Evolutionary conservation across 1,284 basidiomycete genomes (phyloP).

Genomic region (Heimioporus retisporus): DNA sequence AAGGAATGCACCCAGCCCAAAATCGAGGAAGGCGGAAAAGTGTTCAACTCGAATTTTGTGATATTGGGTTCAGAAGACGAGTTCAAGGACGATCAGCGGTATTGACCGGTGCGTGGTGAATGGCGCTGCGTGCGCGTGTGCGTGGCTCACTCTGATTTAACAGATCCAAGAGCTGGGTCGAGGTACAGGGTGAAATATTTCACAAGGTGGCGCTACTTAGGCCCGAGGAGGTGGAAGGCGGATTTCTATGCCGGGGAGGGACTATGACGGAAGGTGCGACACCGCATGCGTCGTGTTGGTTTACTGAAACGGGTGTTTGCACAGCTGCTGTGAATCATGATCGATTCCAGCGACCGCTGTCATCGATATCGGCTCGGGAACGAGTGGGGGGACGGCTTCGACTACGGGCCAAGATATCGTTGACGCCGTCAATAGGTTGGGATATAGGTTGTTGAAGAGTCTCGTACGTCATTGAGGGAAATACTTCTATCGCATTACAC

Average conservation of each 20-base stretch:
- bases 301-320: too few species aligned
- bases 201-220: conserved; percentile 86
- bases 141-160: too few species aligned
- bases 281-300: not conserved
- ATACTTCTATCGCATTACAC: too few species aligned
- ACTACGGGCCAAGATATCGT: too few species aligned
- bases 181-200: conserved; percentile 94
- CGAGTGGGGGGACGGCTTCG: too few species aligned
- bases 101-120: conserved; percentile 59
- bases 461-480: too few species aligned
- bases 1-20: conserved; percentile 76
- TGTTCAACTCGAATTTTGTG: conserved; percentile 77
- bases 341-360: too few species aligned
- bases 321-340: too few species aligned
- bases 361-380: too few species aligned
- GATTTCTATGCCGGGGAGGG: conserved; percentile 82
- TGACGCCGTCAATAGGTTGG: too few species aligned
- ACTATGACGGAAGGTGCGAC: conserved; percentile 82
- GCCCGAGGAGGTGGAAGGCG: conserved; percentile 87
- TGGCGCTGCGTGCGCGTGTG: not conserved
- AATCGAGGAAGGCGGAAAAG: conserved; percentile 72
- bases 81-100: conserved; percentile 51
- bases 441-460: too few species aligned
- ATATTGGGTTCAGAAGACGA: conserved; percentile 75
- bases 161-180: conserved; percentile 83